phyloP scores from a whole-genome alignment of 345 rosid genomes.

The Atalantia buxifolia region DNA sequence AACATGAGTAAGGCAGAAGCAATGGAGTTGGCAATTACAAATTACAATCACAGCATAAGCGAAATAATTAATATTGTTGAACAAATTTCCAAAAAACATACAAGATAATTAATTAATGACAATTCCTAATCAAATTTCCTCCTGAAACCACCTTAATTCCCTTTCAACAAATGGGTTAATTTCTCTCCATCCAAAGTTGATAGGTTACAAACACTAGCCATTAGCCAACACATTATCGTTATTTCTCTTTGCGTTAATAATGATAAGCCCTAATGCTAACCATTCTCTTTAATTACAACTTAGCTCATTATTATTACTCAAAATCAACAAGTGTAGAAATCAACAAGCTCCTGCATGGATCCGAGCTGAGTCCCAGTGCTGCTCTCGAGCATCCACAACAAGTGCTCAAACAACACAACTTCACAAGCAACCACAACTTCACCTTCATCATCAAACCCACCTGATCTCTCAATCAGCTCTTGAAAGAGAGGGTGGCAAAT shows the following conservation, averaged over 20 bases:
- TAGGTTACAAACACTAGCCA: background rate
- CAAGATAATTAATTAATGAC: too few species aligned
- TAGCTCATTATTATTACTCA: too few species aligned
- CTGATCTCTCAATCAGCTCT: conserved; percentile 63
- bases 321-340: conserved; percentile 57
- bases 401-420: conserved; percentile 89
- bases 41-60: background rate
- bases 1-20: background rate
- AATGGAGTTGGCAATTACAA: background rate
- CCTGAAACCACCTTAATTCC: background rate
- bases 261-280: too few species aligned
- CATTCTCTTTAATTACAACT: too few species aligned
- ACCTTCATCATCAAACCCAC: conserved; percentile 20
- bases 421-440: conserved; percentile 70
- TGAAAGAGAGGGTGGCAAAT: conserved; percentile 77
- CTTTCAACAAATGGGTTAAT: conserved; percentile 18
- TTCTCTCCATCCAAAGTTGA: conserved; percentile 8
- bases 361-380: conserved; percentile 44
- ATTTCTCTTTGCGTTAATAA: background rate
- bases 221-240: background rate
- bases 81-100: background rate
- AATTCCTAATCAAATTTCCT: background rate
- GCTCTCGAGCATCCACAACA: conserved; percentile 87
- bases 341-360: conserved; percentile 68
- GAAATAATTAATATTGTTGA: background rate